phyloP scores from a whole-genome alignment of 148 eudicot species.

The Hydrangea macrophylla region DNA sequence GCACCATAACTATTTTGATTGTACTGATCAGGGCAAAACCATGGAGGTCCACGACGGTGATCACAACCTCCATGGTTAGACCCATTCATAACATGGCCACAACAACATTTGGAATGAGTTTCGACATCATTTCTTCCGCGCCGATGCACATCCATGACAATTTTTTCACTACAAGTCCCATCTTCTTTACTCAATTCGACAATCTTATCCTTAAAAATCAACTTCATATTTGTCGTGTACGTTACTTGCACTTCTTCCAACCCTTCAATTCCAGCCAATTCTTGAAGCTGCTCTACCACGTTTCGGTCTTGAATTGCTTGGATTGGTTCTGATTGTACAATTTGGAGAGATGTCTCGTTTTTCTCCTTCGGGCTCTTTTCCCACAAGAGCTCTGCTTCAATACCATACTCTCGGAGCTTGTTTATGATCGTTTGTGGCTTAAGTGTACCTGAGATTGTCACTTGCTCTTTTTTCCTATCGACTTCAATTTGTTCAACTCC shows the following conservation, averaged over 20 bases:
- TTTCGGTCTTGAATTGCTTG: background rate
- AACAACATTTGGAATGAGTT: too few species aligned
- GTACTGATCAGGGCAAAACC: too few species aligned
- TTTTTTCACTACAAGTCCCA: too few species aligned
- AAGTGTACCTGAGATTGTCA: slow-evolving; percentile 4
- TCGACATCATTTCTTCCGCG: too few species aligned
- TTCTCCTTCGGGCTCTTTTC: background rate
- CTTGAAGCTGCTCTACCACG: background rate
- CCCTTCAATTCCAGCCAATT: background rate
- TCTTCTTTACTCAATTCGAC: too few species aligned
- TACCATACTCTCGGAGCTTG: background rate
- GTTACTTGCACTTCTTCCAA: too few species aligned
- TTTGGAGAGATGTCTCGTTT: background rate
- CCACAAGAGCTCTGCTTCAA: background rate
- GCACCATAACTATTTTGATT: too few species aligned
- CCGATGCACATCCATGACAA: too few species aligned
- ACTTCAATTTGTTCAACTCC: background rate
- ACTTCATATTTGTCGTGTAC: background rate
- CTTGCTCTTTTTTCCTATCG: background rate
- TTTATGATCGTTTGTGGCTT: background rate
- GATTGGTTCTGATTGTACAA: background rate
- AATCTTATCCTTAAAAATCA: too few species aligned
- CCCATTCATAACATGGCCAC: too few species aligned
- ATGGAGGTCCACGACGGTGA: too few species aligned
- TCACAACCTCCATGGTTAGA: too few species aligned